A percentile compares a stretch with the other conserved stretches of the same genome.
These are phyloP conservation scores for Meyerozyma smithsonii DNA, from an alignment of 1,139 yeast genomes.

Conservation along the genomic window DNA sequence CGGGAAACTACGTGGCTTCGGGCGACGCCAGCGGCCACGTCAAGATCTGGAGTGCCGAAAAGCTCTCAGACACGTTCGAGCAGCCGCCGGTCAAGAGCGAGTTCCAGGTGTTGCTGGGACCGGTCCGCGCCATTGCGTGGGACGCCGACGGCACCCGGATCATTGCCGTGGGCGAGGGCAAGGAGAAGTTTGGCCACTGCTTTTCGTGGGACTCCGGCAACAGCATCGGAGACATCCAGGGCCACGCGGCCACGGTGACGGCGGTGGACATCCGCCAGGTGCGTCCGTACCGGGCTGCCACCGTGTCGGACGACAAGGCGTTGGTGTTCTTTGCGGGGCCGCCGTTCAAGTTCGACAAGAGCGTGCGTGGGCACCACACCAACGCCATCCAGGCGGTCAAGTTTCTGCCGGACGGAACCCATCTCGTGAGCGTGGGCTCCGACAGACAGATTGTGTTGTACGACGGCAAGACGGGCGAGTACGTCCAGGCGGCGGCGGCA, in stretches of 20 bases:
- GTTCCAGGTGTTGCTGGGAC: conserved; percentile 75
- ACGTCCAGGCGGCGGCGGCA: conserved; percentile 47
- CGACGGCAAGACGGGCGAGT: conserved; percentile 87
- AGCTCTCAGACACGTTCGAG: conserved; percentile 14
- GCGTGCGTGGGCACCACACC: conserved; percentile 69
- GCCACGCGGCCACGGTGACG: conserved; percentile 82
- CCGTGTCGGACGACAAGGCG: conserved; percentile 85
- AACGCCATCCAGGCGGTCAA: conserved; percentile 78
- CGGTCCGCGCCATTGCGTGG: conserved; percentile 85
- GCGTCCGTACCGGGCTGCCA: conserved; percentile 91
- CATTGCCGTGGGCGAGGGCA: conserved; percentile 94
- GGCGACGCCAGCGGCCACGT: conserved; percentile 89
- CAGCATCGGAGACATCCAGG: conserved; percentile 91
- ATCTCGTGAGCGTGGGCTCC: conserved; percentile 78
- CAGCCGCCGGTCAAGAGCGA: conserved; percentile 74
- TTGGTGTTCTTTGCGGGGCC: conserved; percentile 88
- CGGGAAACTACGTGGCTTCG: conserved; percentile 85
- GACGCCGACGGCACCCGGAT: conserved; percentile 82
- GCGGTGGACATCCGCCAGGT: conserved; percentile 83
- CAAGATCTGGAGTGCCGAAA: conserved; percentile 58
- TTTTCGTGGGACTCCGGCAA: conserved; percentile 94
- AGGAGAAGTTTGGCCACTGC: conserved; percentile 87
- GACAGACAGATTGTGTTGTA: conserved; percentile 75
- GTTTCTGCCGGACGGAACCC: conserved; percentile 74
- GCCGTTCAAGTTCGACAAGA: conserved; percentile 79